Evolutionary conservation across 2,329 filamentous ascomycete genomes (phyloP), one percentile per base, ranked within the genome.

Genomic region (Graphilbum fragrans): DNA sequence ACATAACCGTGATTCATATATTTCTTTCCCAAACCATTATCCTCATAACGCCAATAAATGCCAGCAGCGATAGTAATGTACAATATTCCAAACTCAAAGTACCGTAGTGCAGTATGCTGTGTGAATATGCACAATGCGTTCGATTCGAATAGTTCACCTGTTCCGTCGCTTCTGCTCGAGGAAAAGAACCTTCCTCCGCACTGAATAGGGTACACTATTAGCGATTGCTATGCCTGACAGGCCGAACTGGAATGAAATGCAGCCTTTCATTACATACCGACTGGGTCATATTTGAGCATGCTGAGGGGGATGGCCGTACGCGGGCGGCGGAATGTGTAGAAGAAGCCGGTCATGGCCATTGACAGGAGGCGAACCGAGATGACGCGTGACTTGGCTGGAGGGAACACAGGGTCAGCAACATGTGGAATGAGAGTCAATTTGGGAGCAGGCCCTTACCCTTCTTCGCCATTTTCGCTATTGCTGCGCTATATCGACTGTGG

Each of bases 331-430:
- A 94, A 79, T 41, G 86, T 93, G 63, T 90, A 88, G 72, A 90
- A 98, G 74, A 87, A 98, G 56, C 92, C 92, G 21, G 92, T 98
- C 82, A 94, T 82, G 60, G 92, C 92, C 92, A 98, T 98, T 49
- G 87, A 94, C 61, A 98, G 71, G 52, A 98, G 82, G 60, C 92
- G 88, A 61, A 95, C 90, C 58, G 85, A 77, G 59, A 98, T 81
- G 51, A 90, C 82, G 61, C 93, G 86, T 58, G 88, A 85, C 72
- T 96, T 96, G 47, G 72, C 86, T 93, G 60, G 14, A 19, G 9
- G 36, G 19, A 18, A 29, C 8, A 29, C 25, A 29, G 14, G 25
- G 25, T 29, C 25, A 29, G 14, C 25, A 29, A 29, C 8, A 29
- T 14, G 25, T 29, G 25, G 14, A 29, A 8, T 14, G 14, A 29